Conservation (phyloP, 2,329 filamentous ascomycete genomes). For the Paecilomyces sp. region DNA sequence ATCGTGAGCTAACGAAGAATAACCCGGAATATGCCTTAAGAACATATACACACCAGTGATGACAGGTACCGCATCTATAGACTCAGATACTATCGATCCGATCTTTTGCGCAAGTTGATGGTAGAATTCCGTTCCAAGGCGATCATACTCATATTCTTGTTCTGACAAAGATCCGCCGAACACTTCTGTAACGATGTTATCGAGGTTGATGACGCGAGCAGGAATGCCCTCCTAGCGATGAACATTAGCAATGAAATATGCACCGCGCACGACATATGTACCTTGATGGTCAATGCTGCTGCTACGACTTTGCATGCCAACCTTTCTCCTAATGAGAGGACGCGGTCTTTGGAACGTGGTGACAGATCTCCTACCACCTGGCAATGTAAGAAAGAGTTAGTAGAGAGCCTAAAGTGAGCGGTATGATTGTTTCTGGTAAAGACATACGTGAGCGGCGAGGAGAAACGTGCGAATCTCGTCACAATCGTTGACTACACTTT, state of each 20-base stretch:
- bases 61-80: not conserved
- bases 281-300: not conserved
- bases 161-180: not conserved
- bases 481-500: not conserved
- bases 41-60: not conserved
- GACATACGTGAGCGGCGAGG: not conserved
- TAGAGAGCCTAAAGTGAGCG: not conserved
- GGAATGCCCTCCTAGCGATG: not conserved
- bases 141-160: not conserved
- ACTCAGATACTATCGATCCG: not conserved
- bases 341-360: not conserved
- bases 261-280: too few species aligned
- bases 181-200: not conserved
- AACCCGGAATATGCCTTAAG: not conserved
- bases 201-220: not conserved
- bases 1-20: slow-evolving; percentile 32
- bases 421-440: not conserved
- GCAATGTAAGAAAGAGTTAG: not conserved
- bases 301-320: not conserved
- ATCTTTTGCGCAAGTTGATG: not conserved
- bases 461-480: not conserved
- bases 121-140: not conserved
- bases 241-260: too few species aligned
- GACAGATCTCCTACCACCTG: not conserved
- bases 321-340: not conserved